Conservation (phyloP, 2,329 filamentous ascomycete genomes). For the Hortaea sp. region DNA sequence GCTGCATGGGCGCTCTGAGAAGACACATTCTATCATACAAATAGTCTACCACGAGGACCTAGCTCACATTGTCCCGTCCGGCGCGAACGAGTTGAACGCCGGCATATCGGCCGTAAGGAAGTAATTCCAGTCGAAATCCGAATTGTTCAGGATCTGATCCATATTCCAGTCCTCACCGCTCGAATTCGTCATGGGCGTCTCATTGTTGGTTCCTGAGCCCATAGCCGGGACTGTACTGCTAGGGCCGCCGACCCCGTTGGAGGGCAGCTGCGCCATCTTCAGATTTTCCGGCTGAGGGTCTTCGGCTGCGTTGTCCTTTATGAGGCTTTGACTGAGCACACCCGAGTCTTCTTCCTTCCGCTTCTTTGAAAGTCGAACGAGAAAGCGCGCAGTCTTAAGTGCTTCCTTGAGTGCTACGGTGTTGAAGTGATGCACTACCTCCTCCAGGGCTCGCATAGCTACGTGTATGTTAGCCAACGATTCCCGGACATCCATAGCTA, state of each 20-base stretch:
- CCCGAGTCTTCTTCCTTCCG: conserved; percentile 38
- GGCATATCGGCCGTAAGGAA: conserved; percentile 23
- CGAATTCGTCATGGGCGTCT: conserved; percentile 11
- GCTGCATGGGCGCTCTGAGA: no score
- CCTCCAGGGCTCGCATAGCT: conserved; percentile 35
- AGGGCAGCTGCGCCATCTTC: not conserved
- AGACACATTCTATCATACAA: no score
- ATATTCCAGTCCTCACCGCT: conserved; percentile 25
- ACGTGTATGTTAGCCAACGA: conserved; percentile 40
- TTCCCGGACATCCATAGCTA: conserved; percentile 45
- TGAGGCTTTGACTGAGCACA: conserved; percentile 20
- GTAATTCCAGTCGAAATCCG: conserved; percentile 25
- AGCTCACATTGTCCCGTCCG: conserved; percentile 22
- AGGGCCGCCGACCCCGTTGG: not conserved
- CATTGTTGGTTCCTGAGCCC: not conserved
- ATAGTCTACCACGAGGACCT: no score
- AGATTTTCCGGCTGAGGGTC: conserved; percentile 12
- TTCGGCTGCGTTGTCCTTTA: conserved; percentile 9
- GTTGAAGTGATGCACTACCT: conserved; percentile 22
- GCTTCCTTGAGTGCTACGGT: conserved; percentile 39
- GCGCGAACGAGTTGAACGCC: conserved; percentile 21
- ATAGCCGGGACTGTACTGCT: not conserved
- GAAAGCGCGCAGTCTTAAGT: conserved; percentile 43
- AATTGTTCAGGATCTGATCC: conserved; percentile 20
- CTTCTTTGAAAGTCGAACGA: conserved; percentile 44